phyloP scores from a whole-genome alignment of 176 grass and related monocot species.

The Phoenix dactylifera region DNA sequence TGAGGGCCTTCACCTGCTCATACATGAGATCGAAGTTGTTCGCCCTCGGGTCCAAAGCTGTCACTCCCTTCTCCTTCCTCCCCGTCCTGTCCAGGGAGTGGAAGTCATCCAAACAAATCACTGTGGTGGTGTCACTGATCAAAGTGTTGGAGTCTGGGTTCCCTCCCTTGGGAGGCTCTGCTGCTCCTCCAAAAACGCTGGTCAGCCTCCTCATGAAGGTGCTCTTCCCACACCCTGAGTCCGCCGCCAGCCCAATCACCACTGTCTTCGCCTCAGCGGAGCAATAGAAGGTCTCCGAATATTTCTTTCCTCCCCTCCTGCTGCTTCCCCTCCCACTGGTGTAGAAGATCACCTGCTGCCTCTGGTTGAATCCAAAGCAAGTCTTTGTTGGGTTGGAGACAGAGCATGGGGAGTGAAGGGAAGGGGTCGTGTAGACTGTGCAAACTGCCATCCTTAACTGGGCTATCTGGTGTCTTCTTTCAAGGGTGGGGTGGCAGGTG shows the following conservation, averaged over 20 bases:
- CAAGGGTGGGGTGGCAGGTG: neutral
- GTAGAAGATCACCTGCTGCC: neutral
- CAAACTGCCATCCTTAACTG: constrained; percentile 2
- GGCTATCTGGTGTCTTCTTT: neutral
- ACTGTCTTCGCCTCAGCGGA: constrained; percentile 5
- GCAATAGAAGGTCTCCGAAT: neutral
- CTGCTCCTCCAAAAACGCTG: constrained; percentile 13
- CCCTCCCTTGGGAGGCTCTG: constrained; percentile 9
- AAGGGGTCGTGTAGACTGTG: neutral
- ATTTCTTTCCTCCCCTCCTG: neutral
- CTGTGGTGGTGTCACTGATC: constrained; percentile 16
- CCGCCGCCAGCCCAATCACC: constrained; percentile 13
- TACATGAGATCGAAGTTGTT: constrained; percentile 20
- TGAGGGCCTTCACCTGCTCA: constrained; percentile 15
- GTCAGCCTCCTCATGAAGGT: constrained; percentile 20
- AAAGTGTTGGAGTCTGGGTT: constrained; percentile 14
- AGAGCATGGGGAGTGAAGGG: neutral
- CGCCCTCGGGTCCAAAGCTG: constrained; percentile 8
- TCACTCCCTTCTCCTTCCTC: constrained; percentile 18
- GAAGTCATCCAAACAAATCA: constrained; percentile 15
- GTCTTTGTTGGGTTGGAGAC: neutral
- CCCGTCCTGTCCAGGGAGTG: constrained; percentile 16
- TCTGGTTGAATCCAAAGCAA: constrained; percentile 7
- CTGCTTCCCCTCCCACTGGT: neutral
- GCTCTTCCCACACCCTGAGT: constrained; percentile 17